These are phyloP conservation scores for Epichloe bromicola DNA, from an alignment of 2,329 filamentous ascomycete species.

Conservation along the genomic window DNA sequence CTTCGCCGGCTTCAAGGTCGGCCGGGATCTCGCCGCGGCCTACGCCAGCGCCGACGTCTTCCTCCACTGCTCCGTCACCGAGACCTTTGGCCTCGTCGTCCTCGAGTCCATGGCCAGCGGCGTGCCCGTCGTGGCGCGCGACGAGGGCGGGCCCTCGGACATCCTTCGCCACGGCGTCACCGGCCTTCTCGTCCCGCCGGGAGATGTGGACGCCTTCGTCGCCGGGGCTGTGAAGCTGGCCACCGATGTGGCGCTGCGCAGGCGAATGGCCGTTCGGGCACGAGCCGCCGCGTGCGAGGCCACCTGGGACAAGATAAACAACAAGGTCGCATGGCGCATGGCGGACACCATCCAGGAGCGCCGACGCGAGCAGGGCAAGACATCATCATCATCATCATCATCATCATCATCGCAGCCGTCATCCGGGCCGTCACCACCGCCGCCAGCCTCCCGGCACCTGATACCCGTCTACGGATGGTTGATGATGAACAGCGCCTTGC, in stretches of 20 bases:
- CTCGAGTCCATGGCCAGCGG: slow-evolving; percentile 60
- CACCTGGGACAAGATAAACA: slow-evolving; percentile 56
- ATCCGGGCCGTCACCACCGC: slow-evolving; percentile 2
- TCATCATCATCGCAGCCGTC: too few relatives aligned
- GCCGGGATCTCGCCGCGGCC: too few relatives aligned
- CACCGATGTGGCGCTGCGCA: slow-evolving; percentile 20
- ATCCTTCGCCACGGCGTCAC: slow-evolving; percentile 47
- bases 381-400: background rate
- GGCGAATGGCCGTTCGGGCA: too few relatives aligned
- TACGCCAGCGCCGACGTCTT: slow-evolving; percentile 30
- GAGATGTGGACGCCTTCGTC: slow-evolving; percentile 48
- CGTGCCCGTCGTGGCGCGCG: slow-evolving; percentile 54
- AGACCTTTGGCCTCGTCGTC: slow-evolving; percentile 60
- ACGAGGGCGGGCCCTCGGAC: slow-evolving; percentile 57
- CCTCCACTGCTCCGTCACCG: slow-evolving; percentile 57
- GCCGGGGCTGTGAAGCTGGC: slow-evolving; percentile 36
- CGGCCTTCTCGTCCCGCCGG: slow-evolving; percentile 46
- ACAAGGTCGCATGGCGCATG: slow-evolving; percentile 54
- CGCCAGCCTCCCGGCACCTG: slow-evolving; percentile 15
- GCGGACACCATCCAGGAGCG: slow-evolving; percentile 37
- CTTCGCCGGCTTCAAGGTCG: too few relatives aligned
- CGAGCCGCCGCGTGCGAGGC: too few relatives aligned
- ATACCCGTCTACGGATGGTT: slow-evolving; percentile 32
- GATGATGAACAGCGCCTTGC: slow-evolving; percentile 26
- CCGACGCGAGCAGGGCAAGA: slow-evolving; percentile 17